Percentiles rank a stretch among this genome's conserved stretches.
Conservation (phyloP, 208 protist species). For the Trypanosoma grayi region DNA sequence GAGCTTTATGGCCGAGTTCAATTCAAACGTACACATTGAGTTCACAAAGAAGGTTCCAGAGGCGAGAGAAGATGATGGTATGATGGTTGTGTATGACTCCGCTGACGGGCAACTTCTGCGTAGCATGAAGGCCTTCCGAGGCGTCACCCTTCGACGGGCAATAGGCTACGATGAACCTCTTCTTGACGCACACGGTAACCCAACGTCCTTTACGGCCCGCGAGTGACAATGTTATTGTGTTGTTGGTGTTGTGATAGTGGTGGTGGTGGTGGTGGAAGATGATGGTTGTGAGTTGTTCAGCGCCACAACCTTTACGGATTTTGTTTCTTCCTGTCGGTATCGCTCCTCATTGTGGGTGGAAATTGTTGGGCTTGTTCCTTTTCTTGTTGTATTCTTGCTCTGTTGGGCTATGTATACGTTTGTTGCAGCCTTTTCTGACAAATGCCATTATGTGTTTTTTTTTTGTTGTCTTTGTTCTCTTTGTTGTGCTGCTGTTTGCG, state of each 20-base stretch:
- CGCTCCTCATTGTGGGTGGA: no score
- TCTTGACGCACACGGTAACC: conserved; percentile 42
- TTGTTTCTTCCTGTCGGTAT: no score
- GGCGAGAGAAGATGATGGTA: conserved; percentile 21
- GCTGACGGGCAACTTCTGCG: conserved; percentile 62
- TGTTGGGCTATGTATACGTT: no score
- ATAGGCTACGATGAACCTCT: conserved; percentile 78
- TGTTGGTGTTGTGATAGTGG: background rate
- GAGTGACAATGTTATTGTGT: conserved; percentile 30
- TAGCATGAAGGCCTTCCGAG: conserved; percentile 50
- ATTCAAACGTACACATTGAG: conserved; percentile 84
- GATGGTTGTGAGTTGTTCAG: no score
- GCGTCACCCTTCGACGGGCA: conserved; percentile 55
- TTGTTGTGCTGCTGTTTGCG: no score
- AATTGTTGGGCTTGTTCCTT: conserved; percentile 12
- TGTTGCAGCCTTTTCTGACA: no score
- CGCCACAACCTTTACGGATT: no score
- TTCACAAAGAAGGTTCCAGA: conserved; percentile 41
- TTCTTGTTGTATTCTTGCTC: conserved; percentile 18
- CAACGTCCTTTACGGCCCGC: conserved; percentile 38
- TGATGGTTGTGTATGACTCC: conserved; percentile 61
- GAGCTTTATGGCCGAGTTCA: conserved; percentile 87
- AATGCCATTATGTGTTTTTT: no score
- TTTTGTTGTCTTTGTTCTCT: no score
- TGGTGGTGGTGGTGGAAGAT: background rate